Base-by-base conservation (phyloP, 192 early-diverging fungal genomes). In the Coemansia sp. region DNA sequence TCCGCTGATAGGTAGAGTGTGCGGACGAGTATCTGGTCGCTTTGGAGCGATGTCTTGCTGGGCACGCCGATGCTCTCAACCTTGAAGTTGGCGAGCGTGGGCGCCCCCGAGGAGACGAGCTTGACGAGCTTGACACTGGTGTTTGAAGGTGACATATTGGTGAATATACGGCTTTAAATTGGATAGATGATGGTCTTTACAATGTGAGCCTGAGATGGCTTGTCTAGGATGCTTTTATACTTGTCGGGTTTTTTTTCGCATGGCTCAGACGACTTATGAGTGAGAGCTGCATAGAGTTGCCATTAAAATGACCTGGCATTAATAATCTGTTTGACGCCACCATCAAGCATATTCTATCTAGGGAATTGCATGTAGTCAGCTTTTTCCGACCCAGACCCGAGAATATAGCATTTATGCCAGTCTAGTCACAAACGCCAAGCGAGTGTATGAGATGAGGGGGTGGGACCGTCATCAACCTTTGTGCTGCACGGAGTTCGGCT, bases 1-100 rank as follows among this genome's bases (percentile, higher is more conserved):
- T 93, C 92, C 17, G 90, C 67, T 1, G 90, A 92, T 39, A 92
- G 54, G 68, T 83, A 90, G 27, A 90, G 85, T 54, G 84, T 85
- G 44, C 86, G 88, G 6, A 92, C 34, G 29, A 91, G 62, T 1
- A 73, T 63, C 35, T 79, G 67, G 54, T 51, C 44, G 3, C 56
- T 54, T 14, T 66, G 65, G 29, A 78, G 77, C 60, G 68, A 63
- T 6, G 51, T 63, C 31, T 57, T 67, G 40, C 56, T 65, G 1
- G 75, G 75, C 57, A 57, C 44, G 31, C n/a, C 6, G 66, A 57
- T 36, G 57, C 57, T 53, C 19, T 68, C 67, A 21, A 75, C 34
- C 34, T 63, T 68, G 34, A 80, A 80, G 63, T 80, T 70, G 21
- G 33, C 34, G 4, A 68, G 65, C 8, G 69, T 72, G 10, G 75